Evolutionary conservation across 306 rosid genomes (phyloP), one percentile per base, ranked within the genome.

Genomic region (Quercus ilex): DNA sequence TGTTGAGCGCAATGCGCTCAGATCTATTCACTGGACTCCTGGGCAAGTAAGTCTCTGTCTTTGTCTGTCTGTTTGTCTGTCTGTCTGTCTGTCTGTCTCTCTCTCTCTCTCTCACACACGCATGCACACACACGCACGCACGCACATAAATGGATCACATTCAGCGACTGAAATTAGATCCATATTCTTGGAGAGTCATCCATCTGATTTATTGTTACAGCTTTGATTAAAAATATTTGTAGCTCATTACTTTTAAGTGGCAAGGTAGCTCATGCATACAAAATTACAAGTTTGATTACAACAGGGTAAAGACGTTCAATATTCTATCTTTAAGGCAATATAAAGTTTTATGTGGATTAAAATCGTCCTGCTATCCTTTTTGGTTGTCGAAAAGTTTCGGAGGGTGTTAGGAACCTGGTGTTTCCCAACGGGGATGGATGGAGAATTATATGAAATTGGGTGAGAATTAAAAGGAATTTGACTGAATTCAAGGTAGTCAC

Each of bases 11-110:
- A 82, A 86, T 18, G 94, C 91, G 78, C 93, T 95, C 73, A 86
- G 81, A 84, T 86, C 98, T 30, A 93, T 95, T 83, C 92, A 81
- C 74, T 95, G 99, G 99, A 83, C 99, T 1, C 87, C 97, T 41
- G 96, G 85, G 74, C 98, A 95, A 1, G 99, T 95, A 91, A 86
- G 91, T 81, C 74, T 85, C 81, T 82, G 71, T 84, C 75, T 85
- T 78, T 82, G 71, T 84, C 65, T 79, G 75, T 81, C 71, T 71
- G 41, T 55, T 56, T 21, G 73, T 10, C 78, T 1, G 23, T 23
- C 23, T 23, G 23, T 23, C 23, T 23, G 81, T 23, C 74, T 21
- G 33, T 14, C 35, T 31, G 0, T 3, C 82, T 23, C 67, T 21
- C 28, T 15, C 25, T 28, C 69, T 15, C 74, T 33, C 77, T 46